Conservation (phyloP, 495 filamentous ascomycete genomes). For the Hypoxylon rickii region DNA sequence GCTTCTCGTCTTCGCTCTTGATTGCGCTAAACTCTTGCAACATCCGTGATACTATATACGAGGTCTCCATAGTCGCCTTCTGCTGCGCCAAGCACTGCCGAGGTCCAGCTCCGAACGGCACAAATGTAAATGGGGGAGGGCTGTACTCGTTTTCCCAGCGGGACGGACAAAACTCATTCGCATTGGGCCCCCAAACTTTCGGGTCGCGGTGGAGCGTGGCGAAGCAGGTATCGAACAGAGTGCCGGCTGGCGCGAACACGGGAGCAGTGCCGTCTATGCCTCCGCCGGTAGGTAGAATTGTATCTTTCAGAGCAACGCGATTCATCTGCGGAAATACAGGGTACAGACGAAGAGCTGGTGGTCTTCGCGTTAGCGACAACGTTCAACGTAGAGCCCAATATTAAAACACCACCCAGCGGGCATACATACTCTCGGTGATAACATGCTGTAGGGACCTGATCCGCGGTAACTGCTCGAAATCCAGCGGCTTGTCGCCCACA, state of each 20-base stretch:
- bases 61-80: constrained; percentile 24
- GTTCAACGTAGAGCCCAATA: constrained; percentile 8
- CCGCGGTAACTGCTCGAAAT: constrained; percentile 36
- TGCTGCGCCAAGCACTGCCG: constrained; percentile 33
- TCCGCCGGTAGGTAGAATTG: constrained; percentile 57
- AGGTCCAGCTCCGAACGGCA: constrained; percentile 35
- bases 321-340: constrained; percentile 61
- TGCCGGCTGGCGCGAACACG: constrained; percentile 50
- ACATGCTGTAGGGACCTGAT: constrained; percentile 55
- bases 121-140: constrained; percentile 20
- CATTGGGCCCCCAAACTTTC: constrained; percentile 44
- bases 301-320: constrained; percentile 46
- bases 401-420: too few species aligned
- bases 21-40: constrained; percentile 26
- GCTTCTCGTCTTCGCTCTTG: constrained; percentile 22
- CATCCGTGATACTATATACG: constrained; percentile 21
- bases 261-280: constrained; percentile 53
- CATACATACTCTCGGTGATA: constrained; percentile 53
- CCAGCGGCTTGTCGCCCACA: constrained; percentile 27
- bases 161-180: constrained; percentile 43
- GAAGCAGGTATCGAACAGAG: constrained; percentile 44
- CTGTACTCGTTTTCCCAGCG: constrained; percentile 36
- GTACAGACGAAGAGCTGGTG: constrained; percentile 52
- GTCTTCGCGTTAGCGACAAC: constrained; percentile 13
- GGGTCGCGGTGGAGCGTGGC: constrained; percentile 47